Evolutionary conservation across 2,329 filamentous ascomycete species (phyloP).

Genomic region (Aspergillus eucalypticola): DNA sequence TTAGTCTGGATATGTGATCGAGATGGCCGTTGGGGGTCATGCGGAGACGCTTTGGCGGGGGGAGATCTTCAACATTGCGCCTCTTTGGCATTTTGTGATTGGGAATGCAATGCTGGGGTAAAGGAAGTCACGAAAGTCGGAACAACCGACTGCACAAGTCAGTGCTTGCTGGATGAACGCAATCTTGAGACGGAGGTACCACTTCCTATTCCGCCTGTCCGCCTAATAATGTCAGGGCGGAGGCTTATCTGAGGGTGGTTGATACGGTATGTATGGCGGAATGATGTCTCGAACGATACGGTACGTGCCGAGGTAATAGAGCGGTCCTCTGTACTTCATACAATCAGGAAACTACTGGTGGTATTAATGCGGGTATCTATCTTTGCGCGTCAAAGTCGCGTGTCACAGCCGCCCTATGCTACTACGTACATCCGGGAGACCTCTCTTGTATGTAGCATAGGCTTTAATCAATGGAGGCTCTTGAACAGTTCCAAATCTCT

Average conservation of each 20-base stretch:
- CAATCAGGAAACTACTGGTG: not conserved
- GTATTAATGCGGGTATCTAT: not conserved
- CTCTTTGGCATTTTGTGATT: slow-evolving; percentile 38
- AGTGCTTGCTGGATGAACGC: not conserved
- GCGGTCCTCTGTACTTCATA: too few species aligned
- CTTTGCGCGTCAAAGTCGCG: not conserved
- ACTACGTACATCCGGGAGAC: not conserved
- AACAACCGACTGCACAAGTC: not conserved
- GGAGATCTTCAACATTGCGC: slow-evolving; percentile 23
- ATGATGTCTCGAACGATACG: not conserved
- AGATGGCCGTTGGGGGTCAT: slow-evolving; percentile 24
- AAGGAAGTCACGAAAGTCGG: not conserved
- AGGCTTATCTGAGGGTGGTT: slow-evolving; percentile 11
- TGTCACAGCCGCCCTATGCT: not conserved
- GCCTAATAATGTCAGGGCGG: not conserved
- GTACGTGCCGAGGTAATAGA: not conserved
- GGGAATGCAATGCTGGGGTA: not conserved
- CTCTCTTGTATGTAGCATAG: not conserved
- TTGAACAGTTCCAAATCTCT: slow-evolving; percentile 33
- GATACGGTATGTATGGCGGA: not conserved
- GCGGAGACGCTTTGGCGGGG: slow-evolving; percentile 49
- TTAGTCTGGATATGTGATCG: slow-evolving; percentile 72
- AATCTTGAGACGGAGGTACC: not conserved
- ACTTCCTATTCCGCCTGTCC: not conserved
- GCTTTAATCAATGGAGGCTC: slow-evolving; percentile 30